phyloP scores from a whole-genome alignment of 2,329 filamentous ascomycete species.

The Tolypocladium endophyticum region DNA sequence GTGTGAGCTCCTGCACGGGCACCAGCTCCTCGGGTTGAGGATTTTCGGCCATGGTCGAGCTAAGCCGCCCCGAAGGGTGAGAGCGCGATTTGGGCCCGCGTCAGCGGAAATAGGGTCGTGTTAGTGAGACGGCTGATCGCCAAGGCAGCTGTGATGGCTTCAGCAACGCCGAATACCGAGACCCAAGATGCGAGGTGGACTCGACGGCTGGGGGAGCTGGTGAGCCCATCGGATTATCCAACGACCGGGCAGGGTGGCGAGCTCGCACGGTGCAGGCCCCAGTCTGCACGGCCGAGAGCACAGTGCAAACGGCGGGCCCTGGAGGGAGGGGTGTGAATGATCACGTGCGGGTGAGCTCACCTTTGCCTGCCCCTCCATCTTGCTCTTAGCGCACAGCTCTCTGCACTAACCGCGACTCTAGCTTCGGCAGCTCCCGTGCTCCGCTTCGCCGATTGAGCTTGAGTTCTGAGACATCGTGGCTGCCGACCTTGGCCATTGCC shows the following conservation, averaged over 20 bases:
- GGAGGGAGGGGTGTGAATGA: background rate
- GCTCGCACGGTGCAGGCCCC: background rate
- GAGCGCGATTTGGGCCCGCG: background rate
- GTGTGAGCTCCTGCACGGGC: conserved; percentile 46
- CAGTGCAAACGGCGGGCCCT: background rate
- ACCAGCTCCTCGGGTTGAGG: conserved; percentile 32
- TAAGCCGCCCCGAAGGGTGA: background rate
- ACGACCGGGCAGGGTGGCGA: background rate
- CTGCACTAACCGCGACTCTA: background rate
- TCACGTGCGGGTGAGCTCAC: background rate
- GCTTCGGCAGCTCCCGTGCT: background rate
- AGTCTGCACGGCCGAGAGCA: background rate
- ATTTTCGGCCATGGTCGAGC: conserved; percentile 30
- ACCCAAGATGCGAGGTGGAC: conserved; percentile 9
- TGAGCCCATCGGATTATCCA: background rate
- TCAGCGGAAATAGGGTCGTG: background rate
- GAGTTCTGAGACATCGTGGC: background rate
- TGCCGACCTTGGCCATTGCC: background rate
- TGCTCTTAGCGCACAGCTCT: background rate
- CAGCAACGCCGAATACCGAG: conserved; percentile 27
- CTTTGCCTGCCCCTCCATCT: background rate
- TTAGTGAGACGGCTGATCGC: background rate
- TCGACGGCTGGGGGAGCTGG: background rate
- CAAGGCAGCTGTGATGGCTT: conserved; percentile 1
- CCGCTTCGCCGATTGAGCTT: background rate